Evolutionary conservation across 1,284 basidiomycete genomes (phyloP), one percentile per base, ranked within the genome.

Genomic region (Rhodofomes roseus): DNA sequence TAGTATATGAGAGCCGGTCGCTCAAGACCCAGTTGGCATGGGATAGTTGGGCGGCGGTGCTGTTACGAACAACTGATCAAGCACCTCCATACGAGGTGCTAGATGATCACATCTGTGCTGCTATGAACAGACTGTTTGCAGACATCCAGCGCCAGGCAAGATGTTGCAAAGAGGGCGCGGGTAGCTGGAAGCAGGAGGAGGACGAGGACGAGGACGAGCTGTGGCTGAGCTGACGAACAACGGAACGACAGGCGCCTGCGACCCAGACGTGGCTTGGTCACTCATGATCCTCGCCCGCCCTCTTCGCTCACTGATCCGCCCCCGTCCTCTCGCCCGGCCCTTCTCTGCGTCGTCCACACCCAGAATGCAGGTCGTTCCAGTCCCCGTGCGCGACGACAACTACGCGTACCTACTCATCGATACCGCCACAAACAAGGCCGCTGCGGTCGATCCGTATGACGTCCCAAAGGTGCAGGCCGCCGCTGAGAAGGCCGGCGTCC

Each of bases 381-480:
- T 93, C 5, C 89, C 86, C 43, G 90, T 93, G 53, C 83, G 89
- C 62, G 78, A 85, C 29, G 92, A 95, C 73, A 96, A 96, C 74
- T 95, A 95, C 74, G 92, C 92, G 56, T 96, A 96, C 73, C 82
- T 96, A 40, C 76, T 96, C 73, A 77, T 94, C 62, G 93, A 95
- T 73, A 84, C 90, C 52, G 69, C 76, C 0, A 79, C 85, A 7
- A 85, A 84, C 55, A 81, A 84, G 62, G 93, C 90, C 0, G 92
- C 91, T 0, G 92, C 80, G 0, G 81, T 93, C 59, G 93, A 95
- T 73, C 87, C 93, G 0, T 97, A 83, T 71, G 92, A 96, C 68
- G 86, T 96, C 0, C 68, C 80, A 52, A 92, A 91, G 69, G 88
- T 98, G 18, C 72, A 81, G 41, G 80, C 79, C 0, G 86, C 83